Evolutionary conservation across 129 eudicot genomes (phyloP), one percentile per base, ranked within the genome.

Genomic region (Silybum marianum): DNA sequence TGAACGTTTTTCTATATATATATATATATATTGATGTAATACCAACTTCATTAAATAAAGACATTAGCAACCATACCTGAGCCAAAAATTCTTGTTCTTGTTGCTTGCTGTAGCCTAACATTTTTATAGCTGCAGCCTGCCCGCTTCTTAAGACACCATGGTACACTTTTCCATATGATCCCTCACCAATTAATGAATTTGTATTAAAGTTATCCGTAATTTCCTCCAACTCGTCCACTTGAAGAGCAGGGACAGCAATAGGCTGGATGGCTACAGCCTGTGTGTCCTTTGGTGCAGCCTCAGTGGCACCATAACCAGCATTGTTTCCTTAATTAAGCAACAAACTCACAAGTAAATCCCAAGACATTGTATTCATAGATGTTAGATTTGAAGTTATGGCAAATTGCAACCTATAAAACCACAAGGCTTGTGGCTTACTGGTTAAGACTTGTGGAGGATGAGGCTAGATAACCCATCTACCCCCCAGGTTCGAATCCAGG

Each of bases 201-300:
- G 89, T 71, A 80, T 92, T 90, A 77, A 92, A 95, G 77, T 92
- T 95, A 82, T 95, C 97, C 6, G 97, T 95, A 16, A 95, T 88
- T 79, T 92, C 98, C 85, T 89, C 92, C 82, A 95, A 75, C 74
- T 95, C 97, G 30, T 95, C 98, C 84, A 95, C 97, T 44, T 92
- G 85, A 36, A 95, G 82, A 28, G 89, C 73, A 25, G 98, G 92
- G 63, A 95, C 94, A 42, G 89, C 89, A 81, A 91, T 90, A 26
- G 98, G 98, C 83, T 86, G 94, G 76, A 90, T 51, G 28, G 80
- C 80, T 38, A 89, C 88, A 68, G 91, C 78, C 46, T 86, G 90
- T 8, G 84, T 86, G 72, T 94, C 96, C 83, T 80, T 90, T 72
- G 90, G 93, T 69, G 91, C 91, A 54, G 85, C 81, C 75, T 90